Conservation (phyloP, 2,329 filamentous ascomycete genomes). For the Huntiella abstrusa region DNA sequence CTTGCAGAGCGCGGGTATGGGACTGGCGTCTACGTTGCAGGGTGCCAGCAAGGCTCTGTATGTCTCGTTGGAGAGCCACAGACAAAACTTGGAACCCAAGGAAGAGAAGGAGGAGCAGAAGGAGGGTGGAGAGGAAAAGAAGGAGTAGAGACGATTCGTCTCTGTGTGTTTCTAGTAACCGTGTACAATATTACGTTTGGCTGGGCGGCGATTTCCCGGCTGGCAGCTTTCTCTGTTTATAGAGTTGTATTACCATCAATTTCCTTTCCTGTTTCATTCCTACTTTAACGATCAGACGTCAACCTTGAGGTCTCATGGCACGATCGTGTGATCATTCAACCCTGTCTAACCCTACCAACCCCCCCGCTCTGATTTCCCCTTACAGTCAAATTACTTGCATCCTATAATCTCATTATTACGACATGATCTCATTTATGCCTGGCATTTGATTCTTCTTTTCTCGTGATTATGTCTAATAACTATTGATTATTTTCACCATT, state of each 20-base stretch:
- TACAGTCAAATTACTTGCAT: background rate
- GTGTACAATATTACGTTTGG: too few species aligned
- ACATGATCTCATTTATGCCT: background rate
- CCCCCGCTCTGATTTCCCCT: background rate
- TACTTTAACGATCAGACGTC: too few species aligned
- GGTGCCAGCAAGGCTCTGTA: slow-evolving; percentile 66
- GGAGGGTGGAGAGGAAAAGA: slow-evolving; percentile 11
- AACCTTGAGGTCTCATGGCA: too few species aligned
- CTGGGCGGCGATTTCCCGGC: too few species aligned
- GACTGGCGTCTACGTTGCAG: slow-evolving; percentile 61
- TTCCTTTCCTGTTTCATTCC: too few species aligned
- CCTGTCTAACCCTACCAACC: background rate
- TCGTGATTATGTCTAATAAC: too few species aligned
- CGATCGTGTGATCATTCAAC: too few species aligned
- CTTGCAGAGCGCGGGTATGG: slow-evolving; percentile 62
- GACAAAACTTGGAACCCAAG: slow-evolving; percentile 48
- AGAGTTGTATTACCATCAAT: too few species aligned
- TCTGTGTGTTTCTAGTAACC: too few species aligned
- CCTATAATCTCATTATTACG: background rate
- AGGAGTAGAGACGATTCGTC: background rate
- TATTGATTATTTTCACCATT: too few species aligned
- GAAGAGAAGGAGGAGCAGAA: slow-evolving; percentile 31
- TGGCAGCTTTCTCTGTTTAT: too few species aligned
- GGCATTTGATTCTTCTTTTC: too few species aligned
- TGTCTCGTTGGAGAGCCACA: slow-evolving; percentile 69